Base-by-base conservation (phyloP, 345 rosid genomes). In the Alliaria petiolata region DNA sequence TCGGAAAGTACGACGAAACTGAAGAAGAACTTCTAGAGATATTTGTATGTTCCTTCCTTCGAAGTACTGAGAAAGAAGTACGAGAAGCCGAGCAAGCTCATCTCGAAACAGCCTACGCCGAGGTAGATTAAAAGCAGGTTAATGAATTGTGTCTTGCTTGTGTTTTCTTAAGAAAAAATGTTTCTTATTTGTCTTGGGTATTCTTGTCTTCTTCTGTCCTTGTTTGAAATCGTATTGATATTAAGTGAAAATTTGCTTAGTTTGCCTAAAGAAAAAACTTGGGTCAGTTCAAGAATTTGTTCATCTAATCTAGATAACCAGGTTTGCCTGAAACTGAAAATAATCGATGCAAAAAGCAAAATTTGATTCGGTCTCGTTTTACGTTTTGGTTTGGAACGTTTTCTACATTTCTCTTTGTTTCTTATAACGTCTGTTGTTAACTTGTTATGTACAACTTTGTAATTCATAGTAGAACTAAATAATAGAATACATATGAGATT, bases 61-160 rank as follows among this genome's bases (percentile, higher is more conserved):
- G 80, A 92, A 80, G 80, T 92, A 90, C 91, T 0, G 98, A 92
- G 85, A 90, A 88, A 76, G 98, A 92, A 81, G 98, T 92, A 50
- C 83, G 79, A 72, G 95, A 92, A 68, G 98, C 98, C 0, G 95
- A 89, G 59, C 88, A 81, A 75, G 92, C 90, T 36, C 88, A 82
- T 45, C 81, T 88, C 4, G 98, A 89, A 81, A 70, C 59, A 38
- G 64, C 72, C 8, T 68, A 56, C 7, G 62, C 43, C 14, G 72
- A 67, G 53, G 43, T 3, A 28, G 43, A 67, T 54, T 67, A 60
- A 64, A 60, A 39, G 5, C 25, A 38, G 42, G 4, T 38, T 11
- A 34, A 5, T 26, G 12, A 52, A 13, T 0, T 7, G 13, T 54
- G 38, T 31, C 6, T 34, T 33, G 61, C 17, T 55, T 34, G 39